Conservation (phyloP, 2,329 filamentous ascomycete species). For the Penicillium expansum region DNA sequence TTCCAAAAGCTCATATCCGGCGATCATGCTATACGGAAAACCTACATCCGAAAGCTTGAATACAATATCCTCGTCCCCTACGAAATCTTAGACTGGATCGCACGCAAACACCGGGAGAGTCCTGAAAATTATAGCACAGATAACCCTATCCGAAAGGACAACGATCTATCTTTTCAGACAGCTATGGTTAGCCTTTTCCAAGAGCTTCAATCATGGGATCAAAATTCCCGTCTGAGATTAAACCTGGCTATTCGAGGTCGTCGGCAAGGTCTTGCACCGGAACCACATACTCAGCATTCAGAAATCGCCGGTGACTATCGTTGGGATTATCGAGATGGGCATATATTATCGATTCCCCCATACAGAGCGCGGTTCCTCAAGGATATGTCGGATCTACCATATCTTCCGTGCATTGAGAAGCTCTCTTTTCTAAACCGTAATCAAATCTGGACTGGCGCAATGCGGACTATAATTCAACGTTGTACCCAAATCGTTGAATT, state of each 20-base stretch:
- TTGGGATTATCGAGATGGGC: not conserved
- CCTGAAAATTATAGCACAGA: slow-evolving; percentile 2
- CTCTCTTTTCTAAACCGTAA: slow-evolving; percentile 1
- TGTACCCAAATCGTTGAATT: slow-evolving; percentile 1
- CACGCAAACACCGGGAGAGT: not conserved
- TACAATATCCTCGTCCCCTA: slow-evolving; percentile 11
- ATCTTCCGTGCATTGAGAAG: slow-evolving; percentile 4
- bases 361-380: slow-evolving; percentile 16
- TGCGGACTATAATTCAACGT: not conserved
- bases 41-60: slow-evolving; percentile 7
- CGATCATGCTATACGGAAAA: not conserved
- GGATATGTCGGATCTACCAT: slow-evolving; percentile 3
- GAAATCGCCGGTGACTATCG: not conserved
- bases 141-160: slow-evolving; percentile 11
- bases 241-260: slow-evolving; percentile 2
- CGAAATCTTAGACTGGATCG: slow-evolving; percentile 8
- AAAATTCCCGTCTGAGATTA: slow-evolving; percentile 1
- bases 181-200: slow-evolving; percentile 2
- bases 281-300: slow-evolving; percentile 8
- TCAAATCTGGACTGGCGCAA: slow-evolving; percentile 6
- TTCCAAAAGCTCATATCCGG: slow-evolving; percentile 12
- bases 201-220: slow-evolving; percentile 10
- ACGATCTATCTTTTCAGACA: slow-evolving; percentile 10
- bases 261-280: slow-evolving; percentile 8
- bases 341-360: slow-evolving; percentile 6